Evolutionary conservation across 2,329 filamentous ascomycete genomes (phyloP).

Genomic region (Calycina herbarum): DNA sequence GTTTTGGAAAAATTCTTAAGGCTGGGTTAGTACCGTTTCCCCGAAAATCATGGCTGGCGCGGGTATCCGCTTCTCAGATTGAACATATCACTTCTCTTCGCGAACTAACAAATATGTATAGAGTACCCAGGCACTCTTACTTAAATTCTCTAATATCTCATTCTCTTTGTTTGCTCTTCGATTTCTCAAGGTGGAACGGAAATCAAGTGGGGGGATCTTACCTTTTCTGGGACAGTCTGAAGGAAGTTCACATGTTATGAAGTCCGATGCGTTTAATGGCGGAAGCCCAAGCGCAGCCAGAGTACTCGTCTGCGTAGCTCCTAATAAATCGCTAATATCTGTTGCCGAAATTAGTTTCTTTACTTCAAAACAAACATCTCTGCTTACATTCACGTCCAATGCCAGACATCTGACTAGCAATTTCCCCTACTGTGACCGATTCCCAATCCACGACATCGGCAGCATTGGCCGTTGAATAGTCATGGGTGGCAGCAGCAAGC

Average conservation of each 20-base stretch:
- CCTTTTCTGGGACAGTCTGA: conserved; percentile 31
- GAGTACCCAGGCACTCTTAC: not conserved
- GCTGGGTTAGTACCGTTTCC: not conserved
- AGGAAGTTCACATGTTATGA: conserved; percentile 29
- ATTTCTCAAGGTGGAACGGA: not conserved
- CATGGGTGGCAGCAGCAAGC: conserved; percentile 30
- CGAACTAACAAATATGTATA: not conserved
- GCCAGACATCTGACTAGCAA: conserved; percentile 27
- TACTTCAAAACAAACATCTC: not conserved
- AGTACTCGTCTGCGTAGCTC: conserved; percentile 19
- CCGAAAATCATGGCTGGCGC: not conserved
- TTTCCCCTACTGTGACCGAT: conserved; percentile 23
- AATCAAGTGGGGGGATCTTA: not conserved
- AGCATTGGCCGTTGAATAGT: conserved; percentile 13
- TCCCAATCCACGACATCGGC: conserved; percentile 26
- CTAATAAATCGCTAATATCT: conserved; percentile 18
- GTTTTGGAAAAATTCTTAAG: not conserved
- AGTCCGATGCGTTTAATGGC: conserved; percentile 31
- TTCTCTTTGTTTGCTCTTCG: not conserved
- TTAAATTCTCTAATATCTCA: not conserved
- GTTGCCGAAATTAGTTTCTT: not conserved
- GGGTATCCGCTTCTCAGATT: no score
- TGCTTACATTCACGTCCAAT: conserved; percentile 22
- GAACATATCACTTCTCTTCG: no score
- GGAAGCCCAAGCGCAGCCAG: conserved; percentile 32